These are phyloP conservation scores for Chamaecrista fasciculata DNA, from an alignment of 306 rosid species.

Conservation along the genomic window DNA sequence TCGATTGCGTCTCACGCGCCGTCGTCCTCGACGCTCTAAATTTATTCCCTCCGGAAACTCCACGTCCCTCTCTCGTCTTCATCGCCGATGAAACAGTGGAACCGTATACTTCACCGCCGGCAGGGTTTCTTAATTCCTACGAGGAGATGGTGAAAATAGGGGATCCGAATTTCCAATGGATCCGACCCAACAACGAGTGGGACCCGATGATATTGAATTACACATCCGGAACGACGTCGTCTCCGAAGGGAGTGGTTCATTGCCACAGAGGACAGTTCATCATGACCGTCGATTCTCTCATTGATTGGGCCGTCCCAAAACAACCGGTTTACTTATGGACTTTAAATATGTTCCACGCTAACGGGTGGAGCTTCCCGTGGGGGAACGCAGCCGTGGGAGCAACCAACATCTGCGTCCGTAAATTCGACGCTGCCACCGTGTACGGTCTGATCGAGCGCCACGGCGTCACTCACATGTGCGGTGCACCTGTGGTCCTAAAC, in stretches of 20 bases:
- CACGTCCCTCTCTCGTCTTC: conserved; percentile 43
- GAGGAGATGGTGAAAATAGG: conserved; percentile 45
- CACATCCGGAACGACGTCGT: conserved; percentile 71
- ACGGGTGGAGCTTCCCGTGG: conserved; percentile 72
- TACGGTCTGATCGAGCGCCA: conserved; percentile 39
- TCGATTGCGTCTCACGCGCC: conserved; percentile 39
- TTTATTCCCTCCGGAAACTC: conserved; percentile 23
- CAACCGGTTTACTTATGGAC: conserved; percentile 60
- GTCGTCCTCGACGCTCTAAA: conserved; percentile 41
- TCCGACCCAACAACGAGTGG: conserved; percentile 49
- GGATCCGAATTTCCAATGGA: conserved; percentile 43
- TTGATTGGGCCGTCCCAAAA: conserved; percentile 54
- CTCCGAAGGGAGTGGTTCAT: conserved; percentile 73
- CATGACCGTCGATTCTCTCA: conserved; percentile 30
- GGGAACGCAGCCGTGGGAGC: conserved; percentile 72
- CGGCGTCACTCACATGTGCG: conserved; percentile 70
- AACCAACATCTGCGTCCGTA: conserved; percentile 57
- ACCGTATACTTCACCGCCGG: neutral
- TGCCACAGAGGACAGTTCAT: conserved; percentile 48
- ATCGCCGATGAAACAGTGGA: conserved; percentile 30
- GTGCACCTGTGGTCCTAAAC: conserved; percentile 70
- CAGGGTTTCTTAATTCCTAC: conserved; percentile 23
- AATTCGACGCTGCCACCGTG: conserved; percentile 38
- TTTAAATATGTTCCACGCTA: conserved; percentile 66
- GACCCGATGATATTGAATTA: conserved; percentile 59